Percentiles rank a stretch among this genome's conserved stretches.
Evolutionary conservation across 2,329 filamentous ascomycete species (phyloP).

Genomic region (Beauveria brongniartii): DNA sequence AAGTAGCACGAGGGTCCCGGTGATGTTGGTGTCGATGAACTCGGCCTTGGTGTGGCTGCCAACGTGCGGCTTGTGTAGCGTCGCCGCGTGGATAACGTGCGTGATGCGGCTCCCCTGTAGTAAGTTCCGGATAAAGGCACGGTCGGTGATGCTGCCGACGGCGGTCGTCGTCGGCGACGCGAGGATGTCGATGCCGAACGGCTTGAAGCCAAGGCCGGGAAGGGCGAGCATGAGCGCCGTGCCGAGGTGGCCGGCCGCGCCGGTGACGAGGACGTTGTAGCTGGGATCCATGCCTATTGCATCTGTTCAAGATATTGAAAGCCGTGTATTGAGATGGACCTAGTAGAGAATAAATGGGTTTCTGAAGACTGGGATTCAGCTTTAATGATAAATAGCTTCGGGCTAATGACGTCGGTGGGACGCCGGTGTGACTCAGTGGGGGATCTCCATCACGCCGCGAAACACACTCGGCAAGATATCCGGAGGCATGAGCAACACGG

Average conservation of each 20-base stretch:
- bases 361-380: too few species aligned
- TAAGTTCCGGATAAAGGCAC: slow-evolving; percentile 23
- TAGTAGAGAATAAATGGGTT: too few species aligned
- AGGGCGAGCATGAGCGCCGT: slow-evolving; percentile 36
- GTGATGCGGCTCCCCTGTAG: slow-evolving; percentile 25
- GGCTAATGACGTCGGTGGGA: too few species aligned
- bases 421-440: too few species aligned
- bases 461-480: too few species aligned
- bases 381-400: too few species aligned
- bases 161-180: slow-evolving; percentile 27
- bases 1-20: slow-evolving; percentile 34
- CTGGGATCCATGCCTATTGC: background rate
- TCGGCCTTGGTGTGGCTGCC: slow-evolving; percentile 34
- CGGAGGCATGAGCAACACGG: too few species aligned
- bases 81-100: slow-evolving; percentile 37
- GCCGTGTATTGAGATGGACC: too few species aligned
- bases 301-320: too few species aligned
- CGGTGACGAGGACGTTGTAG: slow-evolving; percentile 35
- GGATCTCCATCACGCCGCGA: too few species aligned
- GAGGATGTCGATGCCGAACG: slow-evolving; percentile 36
- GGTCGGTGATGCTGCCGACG: slow-evolving; percentile 31
- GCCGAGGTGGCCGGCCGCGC: slow-evolving; percentile 39
- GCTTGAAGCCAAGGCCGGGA: slow-evolving; percentile 29
- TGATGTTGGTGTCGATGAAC: slow-evolving; percentile 37
- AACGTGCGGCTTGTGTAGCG: slow-evolving; percentile 41